Conservation (phyloP, 2,329 filamentous ascomycete genomes). For the Fusarium palustre region DNA sequence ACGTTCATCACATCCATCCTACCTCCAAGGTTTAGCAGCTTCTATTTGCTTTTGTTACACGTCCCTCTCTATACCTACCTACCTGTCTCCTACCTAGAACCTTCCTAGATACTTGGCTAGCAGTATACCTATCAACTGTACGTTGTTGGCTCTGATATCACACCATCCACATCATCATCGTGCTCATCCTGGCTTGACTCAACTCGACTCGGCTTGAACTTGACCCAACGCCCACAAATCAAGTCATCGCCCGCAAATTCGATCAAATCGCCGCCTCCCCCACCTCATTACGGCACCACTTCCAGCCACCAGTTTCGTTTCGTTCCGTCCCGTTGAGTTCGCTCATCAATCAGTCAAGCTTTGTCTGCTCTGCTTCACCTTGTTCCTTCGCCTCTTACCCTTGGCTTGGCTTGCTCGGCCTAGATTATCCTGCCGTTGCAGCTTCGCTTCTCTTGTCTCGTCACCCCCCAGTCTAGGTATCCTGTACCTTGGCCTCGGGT, state of each 20-base stretch:
- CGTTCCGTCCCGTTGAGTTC: slow-evolving; percentile 20
- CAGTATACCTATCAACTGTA: not conserved
- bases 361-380: slow-evolving; percentile 6
- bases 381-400: slow-evolving; percentile 16
- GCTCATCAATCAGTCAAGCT: slow-evolving; percentile 22
- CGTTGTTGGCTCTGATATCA: slow-evolving; percentile 27
- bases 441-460: slow-evolving; percentile 24
- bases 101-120: no score
- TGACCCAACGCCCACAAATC: slow-evolving; percentile 40
- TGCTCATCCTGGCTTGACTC: slow-evolving; percentile 7
- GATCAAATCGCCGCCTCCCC: slow-evolving; percentile 45
- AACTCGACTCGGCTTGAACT: slow-evolving; percentile 4
- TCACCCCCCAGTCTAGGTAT: slow-evolving; percentile 15
- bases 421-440: slow-evolving; percentile 15
- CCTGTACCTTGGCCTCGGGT: slow-evolving; percentile 36
- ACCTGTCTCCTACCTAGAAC: not conserved
- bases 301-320: slow-evolving; percentile 47
- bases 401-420: slow-evolving; percentile 18
- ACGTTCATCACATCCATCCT: slow-evolving; percentile 7
- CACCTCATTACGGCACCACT: slow-evolving; percentile 48
- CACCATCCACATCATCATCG: slow-evolving; percentile 27
- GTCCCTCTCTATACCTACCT: not conserved
- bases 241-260: slow-evolving; percentile 38
- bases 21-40: not conserved
- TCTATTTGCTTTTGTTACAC: slow-evolving; percentile 4